Percentiles rank a stretch among this genome's conserved stretches.
These are phyloP conservation scores for Lasiodiplodia sp. DNA, from an alignment of 2,329 filamentous ascomycete genomes.

Conservation along the genomic window DNA sequence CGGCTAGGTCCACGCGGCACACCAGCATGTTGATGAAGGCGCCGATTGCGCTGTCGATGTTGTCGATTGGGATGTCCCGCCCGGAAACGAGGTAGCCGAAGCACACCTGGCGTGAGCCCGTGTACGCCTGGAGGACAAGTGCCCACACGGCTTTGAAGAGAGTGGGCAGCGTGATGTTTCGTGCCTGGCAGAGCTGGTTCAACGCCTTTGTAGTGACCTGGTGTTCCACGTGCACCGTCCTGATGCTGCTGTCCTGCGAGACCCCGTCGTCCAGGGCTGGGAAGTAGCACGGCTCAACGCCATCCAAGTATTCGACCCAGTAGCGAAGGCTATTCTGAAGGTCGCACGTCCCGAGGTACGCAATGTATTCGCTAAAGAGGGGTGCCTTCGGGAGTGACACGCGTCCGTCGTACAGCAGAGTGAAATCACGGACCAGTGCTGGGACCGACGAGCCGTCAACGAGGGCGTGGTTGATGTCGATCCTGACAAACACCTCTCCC, in stretches of 20 bases:
- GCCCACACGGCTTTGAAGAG: slow-evolving; percentile 50
- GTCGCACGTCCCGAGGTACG: slow-evolving; percentile 38
- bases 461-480: slow-evolving; percentile 61
- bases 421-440: slow-evolving; percentile 56
- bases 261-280: slow-evolving; percentile 39
- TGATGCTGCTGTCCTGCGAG: slow-evolving; percentile 17
- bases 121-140: slow-evolving; percentile 39
- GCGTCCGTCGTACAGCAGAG: slow-evolving; percentile 53
- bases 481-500: slow-evolving; percentile 34
- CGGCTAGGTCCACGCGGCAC: slow-evolving; percentile 42
- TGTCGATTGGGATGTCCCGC: slow-evolving; percentile 43
- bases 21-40: slow-evolving; percentile 51
- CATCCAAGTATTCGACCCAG: slow-evolving; percentile 49
- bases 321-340: slow-evolving; percentile 34
- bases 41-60: slow-evolving; percentile 46
- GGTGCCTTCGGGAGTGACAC: slow-evolving; percentile 42
- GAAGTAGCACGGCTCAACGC: slow-evolving; percentile 52
- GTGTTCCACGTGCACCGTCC: not conserved
- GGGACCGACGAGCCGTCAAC: slow-evolving; percentile 61
- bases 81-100: slow-evolving; percentile 48
- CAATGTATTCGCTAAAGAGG: slow-evolving; percentile 49
- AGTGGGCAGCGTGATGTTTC: slow-evolving; percentile 58
- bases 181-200: slow-evolving; percentile 48
- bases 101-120: slow-evolving; percentile 40
- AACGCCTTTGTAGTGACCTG: slow-evolving; percentile 49